A percentile compares a stretch with the other conserved stretches of the same genome.
Conservation (phyloP, 305 asterid genomes). For the Fraxinus floribunda region DNA sequence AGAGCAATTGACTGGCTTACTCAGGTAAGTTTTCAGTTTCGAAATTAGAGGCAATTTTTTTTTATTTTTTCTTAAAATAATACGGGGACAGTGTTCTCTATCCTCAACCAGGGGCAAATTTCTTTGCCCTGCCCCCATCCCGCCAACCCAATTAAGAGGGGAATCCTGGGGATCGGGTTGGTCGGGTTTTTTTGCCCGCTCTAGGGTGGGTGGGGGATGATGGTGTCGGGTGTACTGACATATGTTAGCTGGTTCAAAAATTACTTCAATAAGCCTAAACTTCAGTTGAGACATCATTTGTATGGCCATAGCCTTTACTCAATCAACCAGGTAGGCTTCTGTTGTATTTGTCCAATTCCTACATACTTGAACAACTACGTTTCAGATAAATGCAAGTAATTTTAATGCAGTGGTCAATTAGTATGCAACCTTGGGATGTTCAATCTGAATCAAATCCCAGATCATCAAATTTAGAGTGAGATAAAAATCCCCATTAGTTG, state of each 20-base stretch:
- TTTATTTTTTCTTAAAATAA: background rate
- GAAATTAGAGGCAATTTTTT: background rate
- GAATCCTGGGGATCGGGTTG: background rate
- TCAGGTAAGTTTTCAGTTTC: background rate
- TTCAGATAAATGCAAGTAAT: background rate
- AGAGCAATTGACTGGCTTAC: background rate
- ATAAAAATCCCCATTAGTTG: background rate
- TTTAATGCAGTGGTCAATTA: background rate
- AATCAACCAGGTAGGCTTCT: background rate
- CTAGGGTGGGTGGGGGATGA: background rate
- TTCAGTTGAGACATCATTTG: background rate
- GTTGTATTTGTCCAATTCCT: background rate
- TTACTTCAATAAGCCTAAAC: background rate
- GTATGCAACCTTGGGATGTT: background rate
- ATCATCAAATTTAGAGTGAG: background rate
- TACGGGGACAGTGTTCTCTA: background rate
- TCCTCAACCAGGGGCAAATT: background rate
- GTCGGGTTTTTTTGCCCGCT: background rate
- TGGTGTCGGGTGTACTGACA: background rate
- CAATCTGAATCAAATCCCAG: background rate
- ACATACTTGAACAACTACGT: background rate
- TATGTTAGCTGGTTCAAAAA: background rate
- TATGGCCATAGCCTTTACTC: background rate
- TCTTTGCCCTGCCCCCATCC: background rate
- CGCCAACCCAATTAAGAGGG: background rate